These are phyloP conservation scores for Leccinum rimulosum DNA, from an alignment of 768 basidiomycete species.

Conservation along the genomic window DNA sequence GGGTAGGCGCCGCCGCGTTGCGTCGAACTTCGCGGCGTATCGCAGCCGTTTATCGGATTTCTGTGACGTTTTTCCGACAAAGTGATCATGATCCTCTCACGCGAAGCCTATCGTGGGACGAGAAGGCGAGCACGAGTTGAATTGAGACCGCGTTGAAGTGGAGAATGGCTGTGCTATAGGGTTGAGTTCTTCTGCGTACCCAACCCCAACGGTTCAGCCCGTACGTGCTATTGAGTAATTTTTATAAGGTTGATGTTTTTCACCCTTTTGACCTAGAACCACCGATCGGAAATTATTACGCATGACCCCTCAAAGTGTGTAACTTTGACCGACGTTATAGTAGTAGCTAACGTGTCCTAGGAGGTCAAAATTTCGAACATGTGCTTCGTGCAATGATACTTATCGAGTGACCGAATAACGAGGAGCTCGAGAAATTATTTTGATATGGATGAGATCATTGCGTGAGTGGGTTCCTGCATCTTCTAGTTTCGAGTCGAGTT, in stretches of 20 bases:
- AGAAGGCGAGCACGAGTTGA: not conserved
- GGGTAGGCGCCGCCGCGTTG: not conserved
- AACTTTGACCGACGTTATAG: too few species aligned
- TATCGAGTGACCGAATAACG: not conserved
- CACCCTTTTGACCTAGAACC: not conserved
- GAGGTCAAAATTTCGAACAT: not conserved
- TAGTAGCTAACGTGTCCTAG: too few species aligned
- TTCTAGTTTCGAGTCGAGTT: not conserved
- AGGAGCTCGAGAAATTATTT: not conserved
- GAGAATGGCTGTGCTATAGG: conserved; percentile 2
- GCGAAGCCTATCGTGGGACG: not conserved
- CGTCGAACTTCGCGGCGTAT: not conserved
- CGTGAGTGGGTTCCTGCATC: not conserved
- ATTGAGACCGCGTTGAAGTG: not conserved
- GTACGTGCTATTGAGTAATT: not conserved
- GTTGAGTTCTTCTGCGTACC: too few species aligned
- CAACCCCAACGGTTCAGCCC: not conserved
- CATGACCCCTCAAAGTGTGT: not conserved
- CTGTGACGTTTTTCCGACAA: not conserved
- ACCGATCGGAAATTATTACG: not conserved
- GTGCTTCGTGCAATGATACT: not conserved
- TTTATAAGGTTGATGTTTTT: not conserved
- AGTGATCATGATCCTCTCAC: not conserved
- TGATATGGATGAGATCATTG: not conserved
- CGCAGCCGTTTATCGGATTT: not conserved